These are phyloP conservation scores for Heracleum sosnowskyi DNA, from an alignment of 129 eudicot genomes.

Conservation along the genomic window DNA sequence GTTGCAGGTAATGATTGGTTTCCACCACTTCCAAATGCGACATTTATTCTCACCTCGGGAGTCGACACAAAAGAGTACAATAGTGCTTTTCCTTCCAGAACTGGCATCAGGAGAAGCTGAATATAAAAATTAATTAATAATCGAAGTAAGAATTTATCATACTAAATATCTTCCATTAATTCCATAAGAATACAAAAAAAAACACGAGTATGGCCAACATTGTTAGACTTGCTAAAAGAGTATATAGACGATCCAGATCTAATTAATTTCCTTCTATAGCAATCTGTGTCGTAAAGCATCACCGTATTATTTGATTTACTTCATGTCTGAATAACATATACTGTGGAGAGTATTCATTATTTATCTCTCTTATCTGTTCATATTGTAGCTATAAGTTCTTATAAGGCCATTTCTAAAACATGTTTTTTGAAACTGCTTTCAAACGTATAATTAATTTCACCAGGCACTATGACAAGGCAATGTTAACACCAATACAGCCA, in stretches of 20 bases:
- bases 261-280: neutral
- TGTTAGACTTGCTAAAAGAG: neutral
- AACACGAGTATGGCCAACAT: neutral
- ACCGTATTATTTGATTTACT: neutral
- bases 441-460: neutral
- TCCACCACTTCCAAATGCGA: constrained; percentile 96
- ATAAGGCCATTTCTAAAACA: neutral
- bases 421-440: neutral
- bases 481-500: neutral
- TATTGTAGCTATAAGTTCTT: neutral
- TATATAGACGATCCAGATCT: neutral
- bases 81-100: constrained; percentile 82
- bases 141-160: neutral
- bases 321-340: neutral
- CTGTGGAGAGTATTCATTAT: neutral
- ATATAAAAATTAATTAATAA: neutral
- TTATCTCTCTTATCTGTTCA: neutral
- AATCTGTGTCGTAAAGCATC: neutral
- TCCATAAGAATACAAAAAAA: neutral
- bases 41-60: constrained; percentile 86
- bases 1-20: constrained; percentile 95
- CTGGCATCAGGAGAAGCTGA: constrained; percentile 79
- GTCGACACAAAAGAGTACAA: constrained; percentile 81
- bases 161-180: neutral
- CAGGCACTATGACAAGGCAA: neutral